These are phyloP conservation scores for Sonneratia alba DNA, from an alignment of 345 rosid genomes.

Conservation along the genomic window DNA sequence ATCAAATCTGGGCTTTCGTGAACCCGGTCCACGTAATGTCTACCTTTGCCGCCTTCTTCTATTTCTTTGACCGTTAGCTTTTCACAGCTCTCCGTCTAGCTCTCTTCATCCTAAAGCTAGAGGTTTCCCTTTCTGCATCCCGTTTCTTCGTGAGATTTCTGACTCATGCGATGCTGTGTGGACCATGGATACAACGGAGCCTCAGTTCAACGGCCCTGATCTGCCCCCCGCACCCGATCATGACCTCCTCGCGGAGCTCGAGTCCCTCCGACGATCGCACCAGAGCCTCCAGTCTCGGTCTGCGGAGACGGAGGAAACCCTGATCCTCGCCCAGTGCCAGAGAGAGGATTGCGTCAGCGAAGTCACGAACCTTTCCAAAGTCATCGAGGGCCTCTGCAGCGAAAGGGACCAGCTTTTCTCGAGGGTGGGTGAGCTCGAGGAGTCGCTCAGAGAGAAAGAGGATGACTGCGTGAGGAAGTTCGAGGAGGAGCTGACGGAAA, in stretches of 20 bases:
- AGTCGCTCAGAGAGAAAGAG: conserved; percentile 20
- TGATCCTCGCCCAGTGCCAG: conserved; percentile 17
- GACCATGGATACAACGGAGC: conserved; percentile 35
- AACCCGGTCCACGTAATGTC: background rate
- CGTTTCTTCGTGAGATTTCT: conserved; percentile 1
- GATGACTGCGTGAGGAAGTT: conserved; percentile 20
- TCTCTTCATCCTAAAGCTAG: background rate
- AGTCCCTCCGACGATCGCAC: conserved; percentile 27
- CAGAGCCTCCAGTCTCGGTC: conserved; percentile 20
- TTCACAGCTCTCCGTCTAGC: background rate
- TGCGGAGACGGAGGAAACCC: conserved; percentile 27
- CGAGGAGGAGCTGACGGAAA: conserved; percentile 21
- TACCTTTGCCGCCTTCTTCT: background rate
- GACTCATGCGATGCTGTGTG: conserved; percentile 14
- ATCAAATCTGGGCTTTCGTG: background rate
- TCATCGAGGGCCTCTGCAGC: conserved; percentile 18
- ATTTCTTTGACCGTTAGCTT: conserved; percentile 9
- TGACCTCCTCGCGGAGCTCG: conserved; percentile 23
- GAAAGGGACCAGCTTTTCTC: conserved; percentile 37
- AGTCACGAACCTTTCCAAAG: conserved; percentile 15
- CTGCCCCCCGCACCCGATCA: conserved; percentile 8
- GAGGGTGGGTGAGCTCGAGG: conserved; percentile 21
- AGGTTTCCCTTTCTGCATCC: conserved; percentile 1
- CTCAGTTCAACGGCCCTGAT: conserved; percentile 16
- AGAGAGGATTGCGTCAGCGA: conserved; percentile 31